A percentile compares a stretch with the other conserved stretches of the same genome.
Conservation (phyloP, 805 yeast species). For the Ascoidea asiatica region DNA sequence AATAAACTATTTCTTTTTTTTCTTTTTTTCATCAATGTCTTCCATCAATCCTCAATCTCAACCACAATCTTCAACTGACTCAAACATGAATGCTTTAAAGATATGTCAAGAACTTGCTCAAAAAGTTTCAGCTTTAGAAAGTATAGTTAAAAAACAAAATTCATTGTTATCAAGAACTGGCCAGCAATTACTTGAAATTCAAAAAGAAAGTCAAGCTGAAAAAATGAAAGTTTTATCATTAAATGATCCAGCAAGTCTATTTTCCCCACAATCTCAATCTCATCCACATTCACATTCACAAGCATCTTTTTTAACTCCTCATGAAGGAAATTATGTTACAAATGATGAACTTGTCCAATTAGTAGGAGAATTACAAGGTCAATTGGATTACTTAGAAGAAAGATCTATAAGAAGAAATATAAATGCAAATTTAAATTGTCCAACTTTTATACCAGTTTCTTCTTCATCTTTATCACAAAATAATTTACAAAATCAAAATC, state of each 20-base stretch:
- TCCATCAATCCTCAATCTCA: too few relatives aligned
- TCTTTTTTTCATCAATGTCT: too few relatives aligned
- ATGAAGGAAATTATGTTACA: slow-evolving; percentile 49
- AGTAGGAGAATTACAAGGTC: slow-evolving; percentile 84
- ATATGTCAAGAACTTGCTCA: too few relatives aligned
- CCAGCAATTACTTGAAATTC: slow-evolving; percentile 58
- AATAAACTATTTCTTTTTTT: too few relatives aligned
- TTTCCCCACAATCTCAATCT: slow-evolving; percentile 4
- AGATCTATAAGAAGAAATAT: slow-evolving; percentile 58
- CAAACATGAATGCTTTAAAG: too few relatives aligned
- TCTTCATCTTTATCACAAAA: too few relatives aligned
- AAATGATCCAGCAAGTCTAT: slow-evolving; percentile 14
- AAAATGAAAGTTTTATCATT: slow-evolving; percentile 19
- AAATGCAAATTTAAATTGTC: slow-evolving; percentile 40
- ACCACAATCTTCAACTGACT: too few relatives aligned
- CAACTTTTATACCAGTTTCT: too few relatives aligned
- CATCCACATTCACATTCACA: slow-evolving; percentile 9
- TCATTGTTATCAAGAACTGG: slow-evolving; percentile 65
- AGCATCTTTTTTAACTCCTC: slow-evolving; percentile 15
- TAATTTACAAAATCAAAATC: too few relatives aligned
- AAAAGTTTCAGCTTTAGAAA: slow-evolving; percentile 37
- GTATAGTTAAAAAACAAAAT: slow-evolving; percentile 50
- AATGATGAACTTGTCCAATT: slow-evolving; percentile 78
- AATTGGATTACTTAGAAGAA: slow-evolving; percentile 67
- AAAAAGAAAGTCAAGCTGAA: slow-evolving; percentile 38